Conservation (phyloP, 208 protist species). For the Sergeia podlipaevii region DNA sequence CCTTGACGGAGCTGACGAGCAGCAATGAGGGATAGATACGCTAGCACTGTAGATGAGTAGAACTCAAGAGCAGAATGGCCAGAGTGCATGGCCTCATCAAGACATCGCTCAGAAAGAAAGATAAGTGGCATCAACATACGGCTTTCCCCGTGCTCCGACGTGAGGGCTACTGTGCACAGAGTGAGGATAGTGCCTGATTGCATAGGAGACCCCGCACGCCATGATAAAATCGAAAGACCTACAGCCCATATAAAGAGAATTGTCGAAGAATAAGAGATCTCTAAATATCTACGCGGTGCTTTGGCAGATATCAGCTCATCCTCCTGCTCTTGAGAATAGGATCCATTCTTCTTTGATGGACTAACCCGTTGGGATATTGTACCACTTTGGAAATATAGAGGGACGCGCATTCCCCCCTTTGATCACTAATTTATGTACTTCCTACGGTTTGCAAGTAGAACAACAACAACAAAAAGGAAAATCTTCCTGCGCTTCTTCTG, state of each 20-base stretch:
- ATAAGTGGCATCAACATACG: slow-evolving; percentile 75
- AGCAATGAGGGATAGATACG: slow-evolving; percentile 62
- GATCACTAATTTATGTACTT: too few species aligned
- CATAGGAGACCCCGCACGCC: slow-evolving; percentile 25
- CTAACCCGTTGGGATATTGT: too few species aligned
- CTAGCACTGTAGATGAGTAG: slow-evolving; percentile 77
- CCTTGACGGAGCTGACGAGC: slow-evolving; percentile 24
- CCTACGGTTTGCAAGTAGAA: too few species aligned
- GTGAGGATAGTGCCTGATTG: slow-evolving; percentile 48
- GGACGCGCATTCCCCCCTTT: slow-evolving; percentile 1
- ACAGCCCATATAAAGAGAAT: slow-evolving; percentile 64
- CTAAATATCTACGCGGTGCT: too few species aligned
- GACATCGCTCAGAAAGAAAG: slow-evolving; percentile 67
- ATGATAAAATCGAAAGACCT: slow-evolving; percentile 50
- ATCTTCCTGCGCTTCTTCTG: too few species aligned
- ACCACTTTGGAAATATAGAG: too few species aligned
- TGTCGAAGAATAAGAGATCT: slow-evolving; percentile 83
- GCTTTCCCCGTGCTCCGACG: slow-evolving; percentile 67
- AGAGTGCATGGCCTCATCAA: slow-evolving; percentile 42
- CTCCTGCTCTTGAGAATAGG: too few species aligned
- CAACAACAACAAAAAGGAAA: too few species aligned
- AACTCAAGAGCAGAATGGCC: slow-evolving; percentile 61
- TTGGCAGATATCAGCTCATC: too few species aligned
- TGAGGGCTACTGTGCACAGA: slow-evolving; percentile 47
- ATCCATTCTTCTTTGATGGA: too few species aligned